Percentiles rank a stretch among this genome's conserved stretches.
These are phyloP conservation scores for Hypoxylon sp. DNA, from an alignment of 2,329 filamentous ascomycete species.

Conservation along the genomic window DNA sequence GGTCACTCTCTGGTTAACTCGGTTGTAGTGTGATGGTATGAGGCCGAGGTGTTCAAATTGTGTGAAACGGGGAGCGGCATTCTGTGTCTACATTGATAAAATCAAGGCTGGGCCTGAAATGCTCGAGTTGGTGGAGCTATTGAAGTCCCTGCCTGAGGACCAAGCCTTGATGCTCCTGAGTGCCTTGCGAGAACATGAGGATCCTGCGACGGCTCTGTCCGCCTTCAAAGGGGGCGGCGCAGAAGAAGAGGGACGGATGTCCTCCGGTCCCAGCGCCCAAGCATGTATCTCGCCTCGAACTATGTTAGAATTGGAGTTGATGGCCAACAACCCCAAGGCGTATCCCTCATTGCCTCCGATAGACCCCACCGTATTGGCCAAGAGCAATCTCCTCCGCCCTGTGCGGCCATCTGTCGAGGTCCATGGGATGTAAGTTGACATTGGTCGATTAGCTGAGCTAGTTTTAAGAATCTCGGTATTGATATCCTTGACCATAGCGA, in stretches of 20 bases:
- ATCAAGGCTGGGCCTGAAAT: slow-evolving; percentile 35
- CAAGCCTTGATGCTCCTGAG: slow-evolving; percentile 45
- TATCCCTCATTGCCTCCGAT: slow-evolving; percentile 45
- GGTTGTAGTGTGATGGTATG: slow-evolving; percentile 44
- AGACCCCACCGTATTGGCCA: slow-evolving; percentile 20
- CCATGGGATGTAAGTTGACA: slow-evolving; percentile 15
- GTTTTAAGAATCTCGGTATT: background rate
- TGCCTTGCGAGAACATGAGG: slow-evolving; percentile 44
- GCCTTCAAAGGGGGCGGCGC: slow-evolving; percentile 32
- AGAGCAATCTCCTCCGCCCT: slow-evolving; percentile 25
- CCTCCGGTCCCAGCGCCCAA: background rate
- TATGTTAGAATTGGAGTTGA: slow-evolving; percentile 47
- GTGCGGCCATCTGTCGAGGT: background rate
- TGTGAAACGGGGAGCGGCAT: slow-evolving; percentile 27
- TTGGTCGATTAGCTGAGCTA: background rate
- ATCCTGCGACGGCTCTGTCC: slow-evolving; percentile 46
- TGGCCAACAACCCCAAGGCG: slow-evolving; percentile 46
- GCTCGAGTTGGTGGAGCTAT: slow-evolving; percentile 49
- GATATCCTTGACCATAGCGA: background rate
- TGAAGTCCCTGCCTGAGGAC: slow-evolving; percentile 44
- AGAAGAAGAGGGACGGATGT: background rate
- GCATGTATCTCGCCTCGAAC: slow-evolving; percentile 7
- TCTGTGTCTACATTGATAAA: slow-evolving; percentile 43
- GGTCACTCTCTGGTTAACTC: slow-evolving; percentile 1
- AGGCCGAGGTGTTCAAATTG: slow-evolving; percentile 45